phyloP scores from a whole-genome alignment of 1,284 basidiomycete species.

The Coniophora puteana region DNA sequence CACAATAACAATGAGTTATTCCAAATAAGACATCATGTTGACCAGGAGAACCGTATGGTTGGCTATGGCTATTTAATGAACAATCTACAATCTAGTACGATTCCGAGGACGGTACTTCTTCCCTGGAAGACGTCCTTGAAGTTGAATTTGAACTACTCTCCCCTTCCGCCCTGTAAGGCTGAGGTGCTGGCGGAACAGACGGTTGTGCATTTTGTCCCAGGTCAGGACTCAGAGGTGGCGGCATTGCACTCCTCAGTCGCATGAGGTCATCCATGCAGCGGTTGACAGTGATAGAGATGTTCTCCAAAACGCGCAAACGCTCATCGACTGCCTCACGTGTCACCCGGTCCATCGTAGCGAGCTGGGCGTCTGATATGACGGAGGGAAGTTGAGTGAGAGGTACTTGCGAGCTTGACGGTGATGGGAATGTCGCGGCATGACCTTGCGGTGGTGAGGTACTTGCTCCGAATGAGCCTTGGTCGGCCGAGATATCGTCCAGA shows the following conservation, averaged over 20 bases:
- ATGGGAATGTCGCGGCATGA: constrained; percentile 2
- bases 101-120: no score
- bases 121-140: no score
- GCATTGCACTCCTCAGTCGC: constrained; percentile 67
- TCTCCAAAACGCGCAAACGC: constrained; percentile 70
- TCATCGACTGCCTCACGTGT: constrained; percentile 83
- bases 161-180: no score
- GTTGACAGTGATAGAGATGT: constrained; percentile 66
- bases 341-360: constrained; percentile 54
- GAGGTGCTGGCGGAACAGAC: no score
- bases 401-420: not conserved
- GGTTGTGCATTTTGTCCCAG: no score
- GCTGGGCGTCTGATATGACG: constrained; percentile 55
- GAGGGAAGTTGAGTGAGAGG: constrained; percentile 25
- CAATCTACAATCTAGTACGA: constrained; percentile 1
- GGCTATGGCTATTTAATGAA: no score
- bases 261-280: constrained; percentile 76
- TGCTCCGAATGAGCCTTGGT: constrained; percentile 7
- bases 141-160: no score
- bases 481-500: constrained; percentile 36
- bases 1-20: no score
- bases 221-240: constrained; percentile 34
- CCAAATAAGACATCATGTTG: no score
- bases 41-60: no score
- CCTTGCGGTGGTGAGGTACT: constrained; percentile 7